A percentile compares a stretch with the other conserved stretches of the same genome.
Conservation (phyloP, 371 early-diverging fungal species). For the Apophysomyces variabilis region DNA sequence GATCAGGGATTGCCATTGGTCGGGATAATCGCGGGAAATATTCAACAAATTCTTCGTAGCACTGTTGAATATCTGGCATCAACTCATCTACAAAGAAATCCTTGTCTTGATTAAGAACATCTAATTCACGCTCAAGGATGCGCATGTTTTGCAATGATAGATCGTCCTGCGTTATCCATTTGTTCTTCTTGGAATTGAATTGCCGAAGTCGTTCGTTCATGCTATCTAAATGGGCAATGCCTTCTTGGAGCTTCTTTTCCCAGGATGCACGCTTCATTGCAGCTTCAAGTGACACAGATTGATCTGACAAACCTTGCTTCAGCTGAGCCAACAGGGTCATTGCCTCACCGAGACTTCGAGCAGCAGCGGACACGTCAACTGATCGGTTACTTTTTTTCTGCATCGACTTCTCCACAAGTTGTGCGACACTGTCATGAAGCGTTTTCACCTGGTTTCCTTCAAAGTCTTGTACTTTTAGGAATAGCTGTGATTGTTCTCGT, state of each 20-base stretch:
- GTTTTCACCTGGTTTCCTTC: constrained; percentile 31
- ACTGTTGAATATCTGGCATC: constrained; percentile 37
- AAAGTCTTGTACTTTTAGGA: constrained; percentile 29
- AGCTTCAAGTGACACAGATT: constrained; percentile 42
- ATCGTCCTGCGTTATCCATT: constrained; percentile 33
- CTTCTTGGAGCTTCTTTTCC: constrained; percentile 34
- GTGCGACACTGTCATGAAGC: constrained; percentile 41
- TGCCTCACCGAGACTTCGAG: constrained; percentile 36
- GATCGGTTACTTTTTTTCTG: constrained; percentile 29
- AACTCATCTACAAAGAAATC: constrained; percentile 30
- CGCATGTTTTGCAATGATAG: constrained; percentile 27
- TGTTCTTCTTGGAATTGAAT: constrained; percentile 27
- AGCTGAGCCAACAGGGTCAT: constrained; percentile 37
- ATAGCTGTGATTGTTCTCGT: constrained; percentile 22
- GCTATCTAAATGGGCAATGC: constrained; percentile 31
- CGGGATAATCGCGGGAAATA: constrained; percentile 41
- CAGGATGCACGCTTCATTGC: constrained; percentile 32
- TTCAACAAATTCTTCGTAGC: constrained; percentile 44
- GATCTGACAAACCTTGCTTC: constrained; percentile 37
- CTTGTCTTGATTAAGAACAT: constrained; percentile 26
- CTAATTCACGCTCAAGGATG: constrained; percentile 27
- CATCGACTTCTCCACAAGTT: constrained; percentile 32
- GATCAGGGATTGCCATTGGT: constrained; percentile 50
- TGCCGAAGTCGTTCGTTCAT: constrained; percentile 43
- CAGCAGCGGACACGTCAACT: constrained; percentile 35